phyloP scores from a whole-genome alignment of 768 basidiomycete species.

The Termitomyces titanicus region DNA sequence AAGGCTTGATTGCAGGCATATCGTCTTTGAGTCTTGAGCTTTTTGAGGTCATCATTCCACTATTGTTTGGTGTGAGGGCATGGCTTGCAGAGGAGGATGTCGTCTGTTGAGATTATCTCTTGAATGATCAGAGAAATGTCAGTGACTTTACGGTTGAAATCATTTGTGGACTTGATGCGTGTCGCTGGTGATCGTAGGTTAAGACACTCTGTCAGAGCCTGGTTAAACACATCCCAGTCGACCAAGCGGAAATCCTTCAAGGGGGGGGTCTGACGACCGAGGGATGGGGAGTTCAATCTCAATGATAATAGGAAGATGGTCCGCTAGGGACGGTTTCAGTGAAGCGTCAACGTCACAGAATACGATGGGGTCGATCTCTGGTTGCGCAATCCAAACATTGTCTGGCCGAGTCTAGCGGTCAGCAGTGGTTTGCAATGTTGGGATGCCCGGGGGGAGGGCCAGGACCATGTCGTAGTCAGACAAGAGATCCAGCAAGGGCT shows the following conservation, averaged over 20 bases:
- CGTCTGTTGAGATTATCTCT: not conserved
- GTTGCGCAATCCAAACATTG: conserved; percentile 1
- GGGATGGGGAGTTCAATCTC: conserved; percentile 15
- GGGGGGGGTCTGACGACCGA: not conserved
- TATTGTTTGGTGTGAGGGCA: not conserved
- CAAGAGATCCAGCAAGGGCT: not conserved
- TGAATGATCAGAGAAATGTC: conserved; percentile 4
- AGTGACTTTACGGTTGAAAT: conserved; percentile 3
- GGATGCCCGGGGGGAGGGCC: not conserved
- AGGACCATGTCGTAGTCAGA: not conserved
- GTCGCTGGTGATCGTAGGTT: too few species aligned
- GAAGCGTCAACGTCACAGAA: not conserved
- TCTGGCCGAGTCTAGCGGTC: not conserved
- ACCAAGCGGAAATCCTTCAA: conserved; percentile 17
- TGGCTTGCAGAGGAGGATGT: not conserved
- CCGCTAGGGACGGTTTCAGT: conserved; percentile 16
- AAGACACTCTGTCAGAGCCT: conserved; percentile 4
- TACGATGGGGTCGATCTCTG: not conserved
- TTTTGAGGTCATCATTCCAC: not conserved
- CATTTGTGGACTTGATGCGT: too few species aligned
- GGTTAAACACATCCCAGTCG: conserved; percentile 20
- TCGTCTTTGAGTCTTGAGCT: not conserved
- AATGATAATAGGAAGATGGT: conserved; percentile 31
- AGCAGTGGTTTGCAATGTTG: not conserved
- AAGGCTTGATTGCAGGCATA: not conserved